These are phyloP conservation scores for Cephalotrichum gorgonifer DNA, from an alignment of 2,329 filamentous ascomycete species.

Conservation along the genomic window DNA sequence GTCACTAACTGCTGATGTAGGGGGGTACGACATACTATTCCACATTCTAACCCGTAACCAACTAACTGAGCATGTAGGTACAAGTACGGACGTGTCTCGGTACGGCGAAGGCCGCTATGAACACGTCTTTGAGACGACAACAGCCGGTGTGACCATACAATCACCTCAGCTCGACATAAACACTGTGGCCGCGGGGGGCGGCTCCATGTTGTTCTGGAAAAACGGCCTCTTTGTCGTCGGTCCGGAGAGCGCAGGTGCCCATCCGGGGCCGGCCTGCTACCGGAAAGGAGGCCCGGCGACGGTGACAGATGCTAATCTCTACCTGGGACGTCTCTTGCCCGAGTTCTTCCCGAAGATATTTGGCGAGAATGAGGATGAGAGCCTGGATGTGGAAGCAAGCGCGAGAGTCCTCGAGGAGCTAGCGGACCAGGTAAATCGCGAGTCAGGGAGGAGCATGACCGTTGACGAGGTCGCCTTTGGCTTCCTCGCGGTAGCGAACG, in stretches of 20 bases:
- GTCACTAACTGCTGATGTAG: constrained; percentile 12
- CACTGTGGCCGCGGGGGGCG: constrained; percentile 84
- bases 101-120: constrained; percentile 82
- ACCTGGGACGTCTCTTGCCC: constrained; percentile 72
- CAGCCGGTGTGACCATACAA: constrained; percentile 87
- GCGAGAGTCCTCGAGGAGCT: constrained; percentile 66
- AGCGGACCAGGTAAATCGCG: constrained; percentile 65
- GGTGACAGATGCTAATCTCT: constrained; percentile 88
- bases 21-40: constrained; percentile 40
- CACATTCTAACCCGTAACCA: not conserved
- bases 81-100: constrained; percentile 81
- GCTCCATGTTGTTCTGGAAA: constrained; percentile 73
- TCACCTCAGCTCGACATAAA: constrained; percentile 91
- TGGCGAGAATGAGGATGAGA: constrained; percentile 76
- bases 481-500: constrained; percentile 82
- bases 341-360: constrained; percentile 96
- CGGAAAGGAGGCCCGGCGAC: constrained; percentile 81
- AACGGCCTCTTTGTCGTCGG: constrained; percentile 88
- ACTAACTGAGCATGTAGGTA: constrained; percentile 24
- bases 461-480: constrained; percentile 81
- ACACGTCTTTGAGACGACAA: constrained; percentile 90
- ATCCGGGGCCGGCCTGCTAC: constrained; percentile 86
- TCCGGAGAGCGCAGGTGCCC: constrained; percentile 78
- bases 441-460: constrained; percentile 61
- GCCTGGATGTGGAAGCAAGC: constrained; percentile 66